phyloP scores from a whole-genome alignment of 1,284 basidiomycete species.

The Ceratobasidium sp. region DNA sequence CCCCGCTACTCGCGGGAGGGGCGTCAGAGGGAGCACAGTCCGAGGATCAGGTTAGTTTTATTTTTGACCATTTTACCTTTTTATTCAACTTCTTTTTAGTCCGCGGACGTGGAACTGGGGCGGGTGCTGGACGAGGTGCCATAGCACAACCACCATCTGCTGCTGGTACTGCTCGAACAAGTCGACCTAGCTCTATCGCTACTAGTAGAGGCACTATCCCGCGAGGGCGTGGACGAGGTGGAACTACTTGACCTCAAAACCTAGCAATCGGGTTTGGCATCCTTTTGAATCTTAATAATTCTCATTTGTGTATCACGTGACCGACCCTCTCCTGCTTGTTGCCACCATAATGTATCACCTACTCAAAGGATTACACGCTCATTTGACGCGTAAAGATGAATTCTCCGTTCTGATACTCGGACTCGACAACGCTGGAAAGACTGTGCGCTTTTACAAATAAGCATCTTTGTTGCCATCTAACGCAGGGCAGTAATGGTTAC shows the following conservation, averaged over 20 bases:
- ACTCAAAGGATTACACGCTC: conserved; percentile 88
- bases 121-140: conserved; percentile 26
- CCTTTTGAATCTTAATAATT: neutral
- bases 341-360: conserved; percentile 84
- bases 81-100: neutral
- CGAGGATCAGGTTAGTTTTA: conserved; percentile 11
- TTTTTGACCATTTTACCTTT: neutral
- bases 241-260: conserved; percentile 11
- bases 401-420: conserved; percentile 91
- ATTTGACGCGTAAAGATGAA: conserved; percentile 92
- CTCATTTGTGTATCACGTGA: conserved; percentile 27
- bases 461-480: neutral
- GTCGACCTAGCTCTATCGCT: conserved; percentile 39
- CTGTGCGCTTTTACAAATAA: conserved; percentile 64
- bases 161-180: conserved; percentile 25
- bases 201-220: conserved; percentile 23
- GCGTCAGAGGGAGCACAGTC: conserved; percentile 10
- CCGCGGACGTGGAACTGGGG: conserved; percentile 34
- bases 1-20: conserved; percentile 9
- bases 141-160: conserved; percentile 31
- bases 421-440: conserved; percentile 91
- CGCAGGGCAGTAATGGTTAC: conserved; percentile 31
- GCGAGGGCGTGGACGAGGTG: conserved; percentile 33
- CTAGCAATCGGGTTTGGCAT: no score
- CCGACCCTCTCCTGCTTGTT: neutral